Percentiles rank a stretch among this genome's conserved stretches.
Conservation (phyloP, 1,284 basidiomycete species). For the Porogramme epimiltina region DNA sequence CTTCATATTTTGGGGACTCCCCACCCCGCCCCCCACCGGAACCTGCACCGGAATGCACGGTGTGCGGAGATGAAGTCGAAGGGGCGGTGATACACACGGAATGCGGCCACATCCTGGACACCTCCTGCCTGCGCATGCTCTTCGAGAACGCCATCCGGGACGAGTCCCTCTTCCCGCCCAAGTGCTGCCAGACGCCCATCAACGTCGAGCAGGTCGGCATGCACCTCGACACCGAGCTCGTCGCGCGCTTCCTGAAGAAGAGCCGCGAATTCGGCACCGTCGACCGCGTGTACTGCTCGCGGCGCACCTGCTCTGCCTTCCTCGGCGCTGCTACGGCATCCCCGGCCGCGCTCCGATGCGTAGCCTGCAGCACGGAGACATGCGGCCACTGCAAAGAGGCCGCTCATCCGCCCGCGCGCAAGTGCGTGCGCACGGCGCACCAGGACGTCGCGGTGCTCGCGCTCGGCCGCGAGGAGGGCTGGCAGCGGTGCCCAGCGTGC, state of each 20-base stretch:
- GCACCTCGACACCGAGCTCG: neutral
- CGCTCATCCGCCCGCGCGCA: slow-evolving; percentile 3
- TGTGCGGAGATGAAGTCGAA: slow-evolving; percentile 17
- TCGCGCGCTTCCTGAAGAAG: slow-evolving; percentile 10
- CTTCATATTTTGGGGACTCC: too few species aligned
- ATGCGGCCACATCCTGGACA: slow-evolving; percentile 23
- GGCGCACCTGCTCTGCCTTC: slow-evolving; percentile 17
- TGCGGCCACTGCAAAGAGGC: slow-evolving; percentile 12
- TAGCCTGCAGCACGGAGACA: slow-evolving; percentile 6
- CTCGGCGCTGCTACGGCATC: slow-evolving; percentile 5
- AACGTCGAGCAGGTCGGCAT: neutral
- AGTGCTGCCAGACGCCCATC: slow-evolving; percentile 6
- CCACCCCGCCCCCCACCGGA: slow-evolving; percentile 7
- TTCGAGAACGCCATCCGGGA: slow-evolving; percentile 16
- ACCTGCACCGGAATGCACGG: slow-evolving; percentile 5
- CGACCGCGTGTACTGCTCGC: slow-evolving; percentile 21
- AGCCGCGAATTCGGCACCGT: slow-evolving; percentile 13
- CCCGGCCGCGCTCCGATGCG: neutral
- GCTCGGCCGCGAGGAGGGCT: slow-evolving; percentile 34
- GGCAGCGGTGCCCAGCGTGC: slow-evolving; percentile 44
- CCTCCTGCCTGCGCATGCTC: slow-evolving; percentile 16
- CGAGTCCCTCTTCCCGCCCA: slow-evolving; percentile 21
- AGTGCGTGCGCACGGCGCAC: slow-evolving; percentile 24
- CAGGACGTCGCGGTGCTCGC: slow-evolving; percentile 28
- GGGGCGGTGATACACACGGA: slow-evolving; percentile 1